Conservation (phyloP, 192 early-diverging fungal genomes). For the Allomyces arbusculus region DNA sequence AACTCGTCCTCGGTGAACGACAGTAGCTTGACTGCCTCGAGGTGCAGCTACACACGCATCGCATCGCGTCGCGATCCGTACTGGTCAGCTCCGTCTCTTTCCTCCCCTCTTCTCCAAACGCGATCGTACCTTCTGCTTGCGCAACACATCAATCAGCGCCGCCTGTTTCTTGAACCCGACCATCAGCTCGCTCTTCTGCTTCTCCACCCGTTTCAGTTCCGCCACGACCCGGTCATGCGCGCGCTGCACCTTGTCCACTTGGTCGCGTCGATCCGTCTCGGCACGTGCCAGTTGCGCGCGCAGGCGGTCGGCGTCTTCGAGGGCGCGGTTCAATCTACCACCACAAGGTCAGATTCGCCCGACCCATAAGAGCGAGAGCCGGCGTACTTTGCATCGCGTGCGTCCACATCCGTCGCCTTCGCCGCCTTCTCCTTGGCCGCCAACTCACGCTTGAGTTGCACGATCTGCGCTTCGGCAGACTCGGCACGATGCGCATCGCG, state of each 20-base stretch:
- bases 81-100: background rate
- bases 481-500: no score
- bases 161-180: conserved; percentile 29
- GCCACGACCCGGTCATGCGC: conserved; percentile 15
- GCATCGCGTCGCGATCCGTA: no score
- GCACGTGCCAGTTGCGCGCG: conserved; percentile 10
- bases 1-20: conserved; percentile 31
- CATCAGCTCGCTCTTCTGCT: conserved; percentile 28
- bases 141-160: conserved; percentile 25
- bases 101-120: background rate
- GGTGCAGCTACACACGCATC: conserved; percentile 15
- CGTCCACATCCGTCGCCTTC: no score
- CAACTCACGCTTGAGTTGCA: no score
- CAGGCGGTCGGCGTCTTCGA: conserved; percentile 26
- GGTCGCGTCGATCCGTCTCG: conserved; percentile 11
- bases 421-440: no score
- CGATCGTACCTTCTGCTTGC: conserved; percentile 25
- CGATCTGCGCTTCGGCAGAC: no score
- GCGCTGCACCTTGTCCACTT: conserved; percentile 11
- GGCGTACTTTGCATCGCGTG: no score
- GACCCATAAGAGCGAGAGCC: no score
- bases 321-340: conserved; percentile 21
- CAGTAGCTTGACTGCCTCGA: conserved; percentile 25
- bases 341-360: background rate
- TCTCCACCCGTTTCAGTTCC: conserved; percentile 21